Conservation (phyloP, 305 asterid species). For the Coffea humblotiana region DNA sequence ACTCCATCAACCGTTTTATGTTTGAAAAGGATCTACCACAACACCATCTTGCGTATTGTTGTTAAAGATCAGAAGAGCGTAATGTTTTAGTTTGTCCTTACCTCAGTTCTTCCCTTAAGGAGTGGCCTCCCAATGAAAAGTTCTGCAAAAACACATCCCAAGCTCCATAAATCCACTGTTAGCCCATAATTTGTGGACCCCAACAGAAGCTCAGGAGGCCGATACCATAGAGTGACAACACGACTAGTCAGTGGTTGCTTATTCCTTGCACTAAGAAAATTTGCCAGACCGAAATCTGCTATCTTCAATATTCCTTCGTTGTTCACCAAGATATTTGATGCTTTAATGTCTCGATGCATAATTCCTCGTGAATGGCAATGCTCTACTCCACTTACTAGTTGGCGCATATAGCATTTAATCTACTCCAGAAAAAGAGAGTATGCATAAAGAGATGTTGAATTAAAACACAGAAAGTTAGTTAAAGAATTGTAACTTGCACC, state of each 20-base stretch:
- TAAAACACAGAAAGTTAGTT: background rate
- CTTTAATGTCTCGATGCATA: constrained; percentile 83
- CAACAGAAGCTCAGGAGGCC: constrained; percentile 83
- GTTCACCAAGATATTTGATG: constrained; percentile 76
- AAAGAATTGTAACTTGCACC: background rate
- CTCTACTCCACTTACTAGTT: constrained; percentile 68
- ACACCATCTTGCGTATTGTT: background rate
- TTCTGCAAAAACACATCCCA: constrained; percentile 90
- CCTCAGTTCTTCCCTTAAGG: constrained; percentile 92
- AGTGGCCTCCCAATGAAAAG: constrained; percentile 80
- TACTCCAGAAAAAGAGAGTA: constrained; percentile 28
- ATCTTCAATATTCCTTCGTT: constrained; percentile 79
- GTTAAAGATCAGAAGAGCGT: background rate
- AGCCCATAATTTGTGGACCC: constrained; percentile 76
- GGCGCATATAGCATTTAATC: constrained; percentile 83
- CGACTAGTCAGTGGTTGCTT: constrained; percentile 76
- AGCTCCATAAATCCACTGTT: constrained; percentile 87
- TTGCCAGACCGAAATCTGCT: constrained; percentile 87
- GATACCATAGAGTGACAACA: constrained; percentile 91
- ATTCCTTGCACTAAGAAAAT: constrained; percentile 43
- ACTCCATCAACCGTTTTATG: background rate
- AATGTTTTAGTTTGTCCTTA: constrained; percentile 17
- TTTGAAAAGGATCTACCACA: background rate
- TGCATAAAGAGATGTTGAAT: background rate
- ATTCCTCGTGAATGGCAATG: constrained; percentile 84